Conservation (phyloP, 805 yeast genomes). For the Hanseniaspora thailandica region DNA sequence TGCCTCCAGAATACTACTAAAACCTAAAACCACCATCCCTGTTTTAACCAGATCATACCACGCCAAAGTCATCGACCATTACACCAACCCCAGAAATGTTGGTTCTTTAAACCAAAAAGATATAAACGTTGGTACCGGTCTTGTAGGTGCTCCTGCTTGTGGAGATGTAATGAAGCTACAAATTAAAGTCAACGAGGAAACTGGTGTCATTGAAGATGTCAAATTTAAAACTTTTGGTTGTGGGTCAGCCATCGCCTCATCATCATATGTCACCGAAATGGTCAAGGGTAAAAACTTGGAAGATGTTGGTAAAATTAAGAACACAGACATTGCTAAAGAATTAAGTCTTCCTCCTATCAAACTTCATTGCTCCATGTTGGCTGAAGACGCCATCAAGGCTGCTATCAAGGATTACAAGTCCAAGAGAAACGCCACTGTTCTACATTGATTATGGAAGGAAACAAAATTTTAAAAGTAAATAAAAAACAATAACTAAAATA, state of each 20-base stretch:
- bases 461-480: no score
- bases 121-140: constrained; percentile 81
- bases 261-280: constrained; percentile 87
- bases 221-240: constrained; percentile 99
- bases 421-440: constrained; percentile 42
- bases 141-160: constrained; percentile 98
- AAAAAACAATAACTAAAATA: no score
- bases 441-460: neutral
- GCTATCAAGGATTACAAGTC: constrained; percentile 90
- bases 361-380: constrained; percentile 95
- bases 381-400: constrained; percentile 95
- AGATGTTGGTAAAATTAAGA: constrained; percentile 85
- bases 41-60: constrained; percentile 43
- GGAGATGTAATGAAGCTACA: constrained; percentile 98
- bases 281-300: constrained; percentile 91
- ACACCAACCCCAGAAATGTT: constrained; percentile 91
- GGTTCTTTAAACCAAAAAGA: constrained; percentile 77
- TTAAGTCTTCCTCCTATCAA: constrained; percentile 92
- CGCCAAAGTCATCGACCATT: constrained; percentile 90
- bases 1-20: neutral
- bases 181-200: constrained; percentile 78
- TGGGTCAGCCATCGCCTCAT: constrained; percentile 94
- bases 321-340: constrained; percentile 89
- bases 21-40: neutral
- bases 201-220: constrained; percentile 88